Base-by-base conservation (phyloP, 495 filamentous ascomycete genomes). In the Elaphomyces granulatus region DNA sequence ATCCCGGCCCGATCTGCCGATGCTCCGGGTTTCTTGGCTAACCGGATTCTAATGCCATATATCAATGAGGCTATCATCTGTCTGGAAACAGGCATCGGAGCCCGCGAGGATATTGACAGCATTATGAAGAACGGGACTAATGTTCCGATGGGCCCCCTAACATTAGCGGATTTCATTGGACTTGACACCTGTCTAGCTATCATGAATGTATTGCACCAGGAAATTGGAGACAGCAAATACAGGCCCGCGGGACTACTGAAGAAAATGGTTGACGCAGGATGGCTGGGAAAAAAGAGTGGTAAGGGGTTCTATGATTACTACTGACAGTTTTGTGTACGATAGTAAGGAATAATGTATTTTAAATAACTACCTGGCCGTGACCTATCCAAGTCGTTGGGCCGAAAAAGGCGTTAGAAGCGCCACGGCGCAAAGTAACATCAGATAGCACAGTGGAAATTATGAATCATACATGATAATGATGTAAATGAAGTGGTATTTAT, bases 91-190 rank as follows among this genome's bases (percentile, higher is more conserved):
- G 83, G 83, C 2, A 75, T 99, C 2, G 90, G 92, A 12, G 65
- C 66, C 40, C 79, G 80, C 40, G 84, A 95, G 42, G 80, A 87
- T 46, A 96, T 99, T 43, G 90, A 99, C 55, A 80, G 68, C 43
- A 96, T 94, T 49, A 99, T 99, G 90, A 95, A 94, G 74, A 94
- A 93, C 46, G 90, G 90, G 20, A 96, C 90, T 14, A 94, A 94
- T 58, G 90, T 96, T 35, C 90, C 92, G 7, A 99, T 99, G 90
- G 90, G 90, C 2, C 90, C 90, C 14, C 62, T 99, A 45, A 77
- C 83, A 50, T 60, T 99, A 54, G 90, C 90, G 4, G 90, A 99
- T 59, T 96, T 99, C 55, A 96, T 99, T 47, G 90, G 90, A 9
- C 69, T 99, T 15, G 90, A 99, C 56, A 99, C 90, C 0, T 99